These are phyloP conservation scores for Vitis hybrid DNA, from an alignment of 177 flowering plant species.

Conservation along the genomic window DNA sequence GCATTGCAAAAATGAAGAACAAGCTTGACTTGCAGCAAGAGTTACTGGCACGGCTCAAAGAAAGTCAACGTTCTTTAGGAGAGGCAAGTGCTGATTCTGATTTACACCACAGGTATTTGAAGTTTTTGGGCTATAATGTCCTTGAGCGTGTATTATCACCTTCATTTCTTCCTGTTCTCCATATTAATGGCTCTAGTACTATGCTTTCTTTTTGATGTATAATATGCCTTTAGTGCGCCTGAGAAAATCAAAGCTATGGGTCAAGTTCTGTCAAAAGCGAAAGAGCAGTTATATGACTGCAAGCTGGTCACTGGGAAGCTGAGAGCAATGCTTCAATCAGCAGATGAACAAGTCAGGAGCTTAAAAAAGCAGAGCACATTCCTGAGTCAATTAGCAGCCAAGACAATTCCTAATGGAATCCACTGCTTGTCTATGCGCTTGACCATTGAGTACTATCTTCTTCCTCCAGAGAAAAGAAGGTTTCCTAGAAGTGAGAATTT, in stretches of 20 bases:
- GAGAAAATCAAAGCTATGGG: conserved; percentile 91
- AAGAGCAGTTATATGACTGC: conserved; percentile 83
- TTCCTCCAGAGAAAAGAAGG: conserved; percentile 78
- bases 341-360: conserved; percentile 95
- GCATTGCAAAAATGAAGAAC: conserved; percentile 84
- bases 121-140: not conserved
- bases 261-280: conserved; percentile 83
- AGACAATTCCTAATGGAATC: conserved; percentile 95
- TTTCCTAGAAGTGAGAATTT: conserved; percentile 88
- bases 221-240: conserved; percentile 56
- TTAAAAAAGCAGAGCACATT: conserved; percentile 98
- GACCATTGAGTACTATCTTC: conserved; percentile 88
- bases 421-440: conserved; percentile 96
- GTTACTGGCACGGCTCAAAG: conserved; percentile 67
- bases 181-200: not conserved
- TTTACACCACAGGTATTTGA: conserved; percentile 63
- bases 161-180: conserved; percentile 5
- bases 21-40: conserved; percentile 64
- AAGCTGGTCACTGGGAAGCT: conserved; percentile 82
- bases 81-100: conserved; percentile 87
- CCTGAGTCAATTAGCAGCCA: conserved; percentile 94
- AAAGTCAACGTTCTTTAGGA: conserved; percentile 86
- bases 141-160: conserved; percentile 1
- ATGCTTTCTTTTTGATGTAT: not conserved
- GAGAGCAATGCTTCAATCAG: conserved; percentile 97